Base-by-base conservation (phyloP, 345 rosid genomes). In the Anastatica hierochuntica region DNA sequence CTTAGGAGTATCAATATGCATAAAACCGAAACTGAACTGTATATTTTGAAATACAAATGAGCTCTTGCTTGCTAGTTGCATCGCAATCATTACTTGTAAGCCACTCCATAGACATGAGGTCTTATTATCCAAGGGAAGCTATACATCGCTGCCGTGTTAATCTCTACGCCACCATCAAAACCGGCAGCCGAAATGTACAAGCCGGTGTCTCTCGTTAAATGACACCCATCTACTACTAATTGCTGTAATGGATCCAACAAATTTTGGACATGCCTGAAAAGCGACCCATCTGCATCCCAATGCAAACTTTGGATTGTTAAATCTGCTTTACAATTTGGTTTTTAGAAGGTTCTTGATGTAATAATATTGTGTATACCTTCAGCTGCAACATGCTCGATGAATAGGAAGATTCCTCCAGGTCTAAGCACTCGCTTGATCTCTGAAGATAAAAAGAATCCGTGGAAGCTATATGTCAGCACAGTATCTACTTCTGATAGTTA, bases 321-420 rank as follows among this genome's bases (percentile, higher is more conserved):
- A 4, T 34, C 30, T 8, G 14, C 6, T 47, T 13, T 8, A 14
- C 24, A 6, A 2, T 14, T 52, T 49, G 35, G 17, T 6, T 21
- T 31, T 35, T 0, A 47, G 33, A 34, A 5, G 18, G 1, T n/a
- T n/a, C n/a, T n/a, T n/a, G n/a, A n/a, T n/a, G n/a, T n/a, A n/a
- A n/a, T n/a, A n/a, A n/a, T n/a, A n/a, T n/a, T n/a, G n/a, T n/a
- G n/a, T n/a, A 10, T 72, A 86, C 95, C 95, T 77, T 82, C 53
- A 1, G 95, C 95, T 27, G 95, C 89, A 46, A 86, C 90, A 60
- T 90, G 95, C 68, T 90, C 97, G 34, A 90, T 77, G 50, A 90
- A 86, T 26, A 86, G 3, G 68, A 77, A 90, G 42, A 54, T 24
- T 53, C 90, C 95, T n/a, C 85, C 86, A 0, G 94, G 95, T 71